Evolutionary conservation across 805 yeast species (phyloP).

Genomic region (Barnettozyma siamensis): DNA sequence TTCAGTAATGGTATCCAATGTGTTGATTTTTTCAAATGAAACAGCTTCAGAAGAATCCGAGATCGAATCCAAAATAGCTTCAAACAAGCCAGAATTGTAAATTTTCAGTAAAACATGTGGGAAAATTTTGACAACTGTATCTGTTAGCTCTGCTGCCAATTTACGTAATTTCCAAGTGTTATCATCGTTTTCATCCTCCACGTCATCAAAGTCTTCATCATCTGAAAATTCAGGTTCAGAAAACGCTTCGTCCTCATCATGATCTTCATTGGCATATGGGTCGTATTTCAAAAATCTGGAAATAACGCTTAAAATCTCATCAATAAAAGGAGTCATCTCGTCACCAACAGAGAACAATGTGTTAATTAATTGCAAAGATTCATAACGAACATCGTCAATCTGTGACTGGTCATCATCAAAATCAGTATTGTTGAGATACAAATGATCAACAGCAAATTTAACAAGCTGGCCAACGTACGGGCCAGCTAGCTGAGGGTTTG

Average conservation of each 20-base stretch:
- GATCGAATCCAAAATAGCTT: slow-evolving; percentile 29
- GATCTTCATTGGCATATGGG: slow-evolving; percentile 37
- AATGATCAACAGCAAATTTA: slow-evolving; percentile 18
- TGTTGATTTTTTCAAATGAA: slow-evolving; percentile 40
- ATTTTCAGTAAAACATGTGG: slow-evolving; percentile 33
- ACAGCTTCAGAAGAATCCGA: slow-evolving; percentile 46
- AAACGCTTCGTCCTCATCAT: slow-evolving; percentile 30
- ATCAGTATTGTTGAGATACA: slow-evolving; percentile 26
- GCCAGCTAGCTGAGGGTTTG: slow-evolving; percentile 24
- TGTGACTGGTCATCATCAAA: slow-evolving; percentile 36
- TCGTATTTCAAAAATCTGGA: slow-evolving; percentile 36
- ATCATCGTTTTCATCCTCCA: slow-evolving; percentile 40
- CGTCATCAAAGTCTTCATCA: slow-evolving; percentile 32
- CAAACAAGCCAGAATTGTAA: slow-evolving; percentile 28
- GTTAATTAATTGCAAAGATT: slow-evolving; percentile 37
- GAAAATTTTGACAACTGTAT: slow-evolving; percentile 31
- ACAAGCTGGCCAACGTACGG: slow-evolving; percentile 19
- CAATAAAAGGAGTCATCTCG: slow-evolving; percentile 23
- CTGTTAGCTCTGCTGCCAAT: slow-evolving; percentile 40
- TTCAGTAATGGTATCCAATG: slow-evolving; percentile 37
- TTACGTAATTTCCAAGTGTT: slow-evolving; percentile 60
- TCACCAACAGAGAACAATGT: slow-evolving; percentile 36
- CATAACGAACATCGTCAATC: slow-evolving; percentile 45
- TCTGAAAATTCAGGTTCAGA: slow-evolving; percentile 44
- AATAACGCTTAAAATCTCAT: slow-evolving; percentile 26